These are phyloP conservation scores for Coemansia sp. DNA, from an alignment of 192 early-diverging fungal species.

Conservation along the genomic window DNA sequence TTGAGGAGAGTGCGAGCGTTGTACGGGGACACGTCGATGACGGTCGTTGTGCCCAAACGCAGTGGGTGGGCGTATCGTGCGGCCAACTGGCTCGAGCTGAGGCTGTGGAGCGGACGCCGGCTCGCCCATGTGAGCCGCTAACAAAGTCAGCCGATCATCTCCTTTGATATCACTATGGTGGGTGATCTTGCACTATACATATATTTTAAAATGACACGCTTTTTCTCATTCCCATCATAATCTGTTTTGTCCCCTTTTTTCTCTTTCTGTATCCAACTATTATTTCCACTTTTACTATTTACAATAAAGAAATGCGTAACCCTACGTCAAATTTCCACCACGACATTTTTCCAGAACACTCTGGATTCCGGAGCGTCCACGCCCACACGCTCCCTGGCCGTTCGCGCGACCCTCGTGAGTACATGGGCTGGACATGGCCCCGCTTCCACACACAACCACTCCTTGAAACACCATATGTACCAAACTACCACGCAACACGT, in stretches of 20 bases:
- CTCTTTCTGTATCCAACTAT: background rate
- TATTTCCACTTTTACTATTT: background rate
- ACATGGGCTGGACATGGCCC: slow-evolving; percentile 22
- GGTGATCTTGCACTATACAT: background rate
- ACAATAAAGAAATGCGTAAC: background rate
- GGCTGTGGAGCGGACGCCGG: slow-evolving; percentile 7
- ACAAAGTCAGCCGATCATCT: slow-evolving; percentile 1
- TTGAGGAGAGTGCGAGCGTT: slow-evolving; percentile 11
- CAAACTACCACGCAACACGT: background rate
- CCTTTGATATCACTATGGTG: background rate
- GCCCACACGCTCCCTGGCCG: slow-evolving; percentile 33
- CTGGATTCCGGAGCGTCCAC: slow-evolving; percentile 38
- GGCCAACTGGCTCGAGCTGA: slow-evolving; percentile 19
- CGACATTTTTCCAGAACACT: slow-evolving; percentile 27
- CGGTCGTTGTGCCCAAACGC: slow-evolving; percentile 22
- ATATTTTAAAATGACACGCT: background rate
- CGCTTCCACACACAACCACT: slow-evolving; percentile 8
- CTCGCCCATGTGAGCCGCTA: background rate
- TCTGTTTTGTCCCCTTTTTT: no score
- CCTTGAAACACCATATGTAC: slow-evolving; percentile 1
- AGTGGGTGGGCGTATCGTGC: slow-evolving; percentile 3
- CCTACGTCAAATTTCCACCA: slow-evolving; percentile 37
- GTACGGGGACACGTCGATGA: slow-evolving; percentile 23
- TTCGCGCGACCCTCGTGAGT: slow-evolving; percentile 12
- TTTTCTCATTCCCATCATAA: background rate